Percentiles rank a stretch among this genome's conserved stretches.
These are phyloP conservation scores for Xylaria sp. DNA, from an alignment of 2,329 filamentous ascomycete species.

Conservation along the genomic window DNA sequence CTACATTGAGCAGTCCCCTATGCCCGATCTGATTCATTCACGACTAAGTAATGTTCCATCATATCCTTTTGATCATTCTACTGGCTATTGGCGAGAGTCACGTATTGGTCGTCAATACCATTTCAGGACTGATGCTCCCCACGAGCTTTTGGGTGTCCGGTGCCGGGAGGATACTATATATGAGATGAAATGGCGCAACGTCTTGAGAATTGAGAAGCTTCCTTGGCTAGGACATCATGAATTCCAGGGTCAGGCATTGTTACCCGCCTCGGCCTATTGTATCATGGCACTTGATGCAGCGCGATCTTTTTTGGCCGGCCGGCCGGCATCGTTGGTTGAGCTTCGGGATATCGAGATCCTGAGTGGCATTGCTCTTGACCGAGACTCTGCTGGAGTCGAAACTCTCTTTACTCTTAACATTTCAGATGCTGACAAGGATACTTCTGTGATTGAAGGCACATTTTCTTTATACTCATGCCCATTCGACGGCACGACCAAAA, in stretches of 20 bases:
- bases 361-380: slow-evolving; percentile 38
- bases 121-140: slow-evolving; percentile 35
- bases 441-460: slow-evolving; percentile 37
- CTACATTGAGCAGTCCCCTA: slow-evolving; percentile 35
- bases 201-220: slow-evolving; percentile 46
- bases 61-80: slow-evolving; percentile 57
- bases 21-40: background rate
- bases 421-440: background rate
- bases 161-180: slow-evolving; percentile 44
- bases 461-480: slow-evolving; percentile 46
- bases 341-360: slow-evolving; percentile 37
- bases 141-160: slow-evolving; percentile 48
- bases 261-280: slow-evolving; percentile 55
- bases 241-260: slow-evolving; percentile 51
- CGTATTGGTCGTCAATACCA: slow-evolving; percentile 50
- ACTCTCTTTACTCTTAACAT: slow-evolving; percentile 44
- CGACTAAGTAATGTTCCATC: slow-evolving; percentile 43
- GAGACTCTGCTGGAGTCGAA: slow-evolving; percentile 44
- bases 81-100: slow-evolving; percentile 50
- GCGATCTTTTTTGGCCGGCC: slow-evolving; percentile 33
- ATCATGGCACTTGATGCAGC: slow-evolving; percentile 55
- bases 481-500: slow-evolving; percentile 40
- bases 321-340: slow-evolving; percentile 36
- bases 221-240: slow-evolving; percentile 50
- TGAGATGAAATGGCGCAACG: slow-evolving; percentile 49